Percentiles rank a stretch among this genome's conserved stretches.
Conservation (phyloP, 1,284 basidiomycete genomes). For the Pholiota adiposa region DNA sequence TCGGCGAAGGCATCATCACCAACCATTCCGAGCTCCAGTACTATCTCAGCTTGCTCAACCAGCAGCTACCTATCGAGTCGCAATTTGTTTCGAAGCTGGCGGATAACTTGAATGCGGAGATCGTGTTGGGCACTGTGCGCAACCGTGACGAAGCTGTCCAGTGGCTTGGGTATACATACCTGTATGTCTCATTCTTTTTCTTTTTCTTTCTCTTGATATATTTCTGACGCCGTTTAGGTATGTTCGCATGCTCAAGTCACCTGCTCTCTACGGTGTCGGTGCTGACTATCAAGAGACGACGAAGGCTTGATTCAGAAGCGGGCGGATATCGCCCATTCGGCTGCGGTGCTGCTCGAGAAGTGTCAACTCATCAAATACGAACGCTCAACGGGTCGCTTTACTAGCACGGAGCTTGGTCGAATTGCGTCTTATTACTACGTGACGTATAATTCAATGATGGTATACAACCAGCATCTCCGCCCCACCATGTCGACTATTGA, state of each 20-base stretch:
- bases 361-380: constrained; percentile 95
- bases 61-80: constrained; percentile 96
- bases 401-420: constrained; percentile 89
- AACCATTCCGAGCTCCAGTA: constrained; percentile 98
- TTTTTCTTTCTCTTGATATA: not conserved
- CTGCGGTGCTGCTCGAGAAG: constrained; percentile 93
- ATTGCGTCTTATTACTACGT: constrained; percentile 99
- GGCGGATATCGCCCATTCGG: constrained; percentile 94
- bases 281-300: constrained; percentile 91
- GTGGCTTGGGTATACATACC: constrained; percentile 95
- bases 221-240: constrained; percentile 54
- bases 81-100: constrained; percentile 94
- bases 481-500: constrained; percentile 90
- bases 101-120: constrained; percentile 97
- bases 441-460: constrained; percentile 94
- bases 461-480: constrained; percentile 94
- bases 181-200: constrained; percentile 55
- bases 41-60: constrained; percentile 92
- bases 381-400: constrained; percentile 86
- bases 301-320: constrained; percentile 88
- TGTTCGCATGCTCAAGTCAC: constrained; percentile 94
- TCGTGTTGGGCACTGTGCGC: constrained; percentile 93
- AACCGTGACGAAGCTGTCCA: constrained; percentile 98
- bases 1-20: constrained; percentile 97
- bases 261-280: constrained; percentile 88